Conservation (phyloP, 2,329 filamentous ascomycete species). For the Aspergillus chevalieri region DNA sequence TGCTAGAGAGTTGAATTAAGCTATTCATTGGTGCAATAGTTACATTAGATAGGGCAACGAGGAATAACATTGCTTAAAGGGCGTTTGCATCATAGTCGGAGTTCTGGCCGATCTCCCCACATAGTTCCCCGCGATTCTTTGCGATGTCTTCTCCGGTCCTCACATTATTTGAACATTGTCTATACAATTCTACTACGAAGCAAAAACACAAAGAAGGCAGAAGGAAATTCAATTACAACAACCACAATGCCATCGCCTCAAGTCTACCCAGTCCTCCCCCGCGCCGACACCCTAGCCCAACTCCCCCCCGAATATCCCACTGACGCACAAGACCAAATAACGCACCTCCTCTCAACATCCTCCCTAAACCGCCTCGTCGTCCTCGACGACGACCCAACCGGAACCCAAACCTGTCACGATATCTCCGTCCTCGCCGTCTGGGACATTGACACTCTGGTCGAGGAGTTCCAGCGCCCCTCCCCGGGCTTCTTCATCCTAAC, state of each 20-base stretch:
- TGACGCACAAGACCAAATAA: constrained; percentile 26
- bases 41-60: too few species aligned
- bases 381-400: constrained; percentile 53
- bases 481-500: constrained; percentile 57
- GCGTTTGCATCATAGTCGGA: neutral
- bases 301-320: constrained; percentile 24
- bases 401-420: constrained; percentile 57
- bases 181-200: neutral
- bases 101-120: neutral
- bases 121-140: too few species aligned
- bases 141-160: too few species aligned
- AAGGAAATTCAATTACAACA: neutral
- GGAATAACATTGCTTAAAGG: too few species aligned
- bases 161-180: neutral
- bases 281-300: constrained; percentile 19
- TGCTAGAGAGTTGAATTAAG: too few species aligned
- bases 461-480: constrained; percentile 39
- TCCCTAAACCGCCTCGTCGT: constrained; percentile 27
- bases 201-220: too few species aligned
- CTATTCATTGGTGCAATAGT: too few species aligned
- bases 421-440: constrained; percentile 52
- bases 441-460: constrained; percentile 40
- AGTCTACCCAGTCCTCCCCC: constrained; percentile 20
- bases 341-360: constrained; percentile 20
- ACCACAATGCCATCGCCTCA: constrained; percentile 13